These are phyloP conservation scores for Lepiota brunneoincarnata DNA, from an alignment of 768 basidiomycete genomes.

Conservation along the genomic window DNA sequence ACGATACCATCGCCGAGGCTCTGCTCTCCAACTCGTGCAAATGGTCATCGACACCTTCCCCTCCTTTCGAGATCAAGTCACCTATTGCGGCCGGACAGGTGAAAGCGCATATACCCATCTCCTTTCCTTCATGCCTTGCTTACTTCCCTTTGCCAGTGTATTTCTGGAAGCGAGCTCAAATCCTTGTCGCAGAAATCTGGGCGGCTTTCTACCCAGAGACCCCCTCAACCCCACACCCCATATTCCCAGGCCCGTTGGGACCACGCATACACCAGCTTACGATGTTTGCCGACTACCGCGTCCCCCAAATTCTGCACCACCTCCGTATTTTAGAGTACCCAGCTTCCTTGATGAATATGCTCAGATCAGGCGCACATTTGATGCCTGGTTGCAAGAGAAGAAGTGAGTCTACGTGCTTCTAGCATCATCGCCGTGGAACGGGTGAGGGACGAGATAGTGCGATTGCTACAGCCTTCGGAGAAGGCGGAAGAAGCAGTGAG, in stretches of 20 bases:
- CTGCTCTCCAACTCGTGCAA: conserved; percentile 71
- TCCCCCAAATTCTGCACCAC: conserved; percentile 89
- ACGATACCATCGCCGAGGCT: conserved; percentile 50
- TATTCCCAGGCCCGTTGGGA: conserved; percentile 61
- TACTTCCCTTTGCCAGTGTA: conserved; percentile 43
- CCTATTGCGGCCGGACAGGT: conserved; percentile 61
- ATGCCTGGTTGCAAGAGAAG: conserved; percentile 60
- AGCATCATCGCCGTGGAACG: conserved; percentile 80
- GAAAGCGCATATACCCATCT: conserved; percentile 5
- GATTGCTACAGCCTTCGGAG: conserved; percentile 22
- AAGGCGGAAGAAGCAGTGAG: conserved; percentile 39
- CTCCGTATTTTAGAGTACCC: conserved; percentile 76
- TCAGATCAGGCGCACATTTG: conserved; percentile 44
- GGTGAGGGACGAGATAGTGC: conserved; percentile 57
- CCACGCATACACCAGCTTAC: conserved; percentile 70
- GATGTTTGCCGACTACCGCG: conserved; percentile 94
- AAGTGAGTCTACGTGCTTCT: conserved; percentile 76
- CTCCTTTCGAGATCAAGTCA: conserved; percentile 69
- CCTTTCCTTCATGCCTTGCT: not conserved
- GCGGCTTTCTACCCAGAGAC: conserved; percentile 80
- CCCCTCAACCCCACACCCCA: conserved; percentile 51
- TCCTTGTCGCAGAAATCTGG: conserved; percentile 89
- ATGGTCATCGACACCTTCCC: conserved; percentile 71
- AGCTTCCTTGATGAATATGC: conserved; percentile 46
- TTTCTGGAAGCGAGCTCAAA: conserved; percentile 91